Evolutionary conservation across 2,329 filamentous ascomycete species (phyloP).

Genomic region (Cordyceps fumosorosea): DNA sequence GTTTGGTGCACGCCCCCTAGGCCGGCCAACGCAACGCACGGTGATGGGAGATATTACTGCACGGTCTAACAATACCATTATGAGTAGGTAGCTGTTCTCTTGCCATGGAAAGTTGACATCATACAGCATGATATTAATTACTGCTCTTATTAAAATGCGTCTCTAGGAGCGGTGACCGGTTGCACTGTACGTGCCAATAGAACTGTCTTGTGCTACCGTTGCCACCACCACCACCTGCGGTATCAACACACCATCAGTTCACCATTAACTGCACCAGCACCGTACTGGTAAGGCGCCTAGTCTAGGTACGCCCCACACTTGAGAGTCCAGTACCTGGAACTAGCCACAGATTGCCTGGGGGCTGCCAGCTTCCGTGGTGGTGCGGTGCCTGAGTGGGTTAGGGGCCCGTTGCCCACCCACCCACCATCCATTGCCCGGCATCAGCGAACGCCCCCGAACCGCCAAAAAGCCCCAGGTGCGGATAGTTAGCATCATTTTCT

Average conservation of each 20-base stretch:
- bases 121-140: background rate
- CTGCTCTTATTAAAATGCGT: background rate
- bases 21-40: background rate
- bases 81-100: background rate
- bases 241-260: background rate
- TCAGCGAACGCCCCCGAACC: background rate
- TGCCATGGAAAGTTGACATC: background rate
- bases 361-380: background rate
- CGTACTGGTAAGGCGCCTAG: no score
- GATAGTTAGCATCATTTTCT: background rate
- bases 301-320: background rate
- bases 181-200: background rate
- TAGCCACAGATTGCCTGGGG: constrained; percentile 5
- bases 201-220: background rate
- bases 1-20: background rate
- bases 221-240: background rate
- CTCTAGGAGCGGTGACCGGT: no score
- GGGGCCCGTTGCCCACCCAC: background rate
- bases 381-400: background rate
- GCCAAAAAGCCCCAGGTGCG: background rate
- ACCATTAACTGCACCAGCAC: no score
- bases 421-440: background rate
- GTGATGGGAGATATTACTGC: background rate
- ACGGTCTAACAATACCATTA: background rate
- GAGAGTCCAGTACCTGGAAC: background rate